Conservation (phyloP, 257 asterid genomes). For the Thymus quinquecostatus region DNA sequence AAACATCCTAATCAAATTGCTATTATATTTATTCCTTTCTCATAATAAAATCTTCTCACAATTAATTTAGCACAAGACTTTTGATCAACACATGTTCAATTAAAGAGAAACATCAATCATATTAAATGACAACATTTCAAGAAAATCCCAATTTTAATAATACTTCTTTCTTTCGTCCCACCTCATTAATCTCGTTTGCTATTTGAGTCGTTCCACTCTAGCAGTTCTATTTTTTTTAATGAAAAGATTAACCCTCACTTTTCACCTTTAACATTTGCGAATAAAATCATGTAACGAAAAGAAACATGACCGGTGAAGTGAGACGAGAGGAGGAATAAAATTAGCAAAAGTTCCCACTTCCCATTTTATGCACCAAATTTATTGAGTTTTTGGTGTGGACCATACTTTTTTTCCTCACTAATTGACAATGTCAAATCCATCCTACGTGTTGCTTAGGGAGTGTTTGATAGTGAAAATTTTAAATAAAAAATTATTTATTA, state of each 20-base stretch:
- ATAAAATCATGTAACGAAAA: too few relatives aligned
- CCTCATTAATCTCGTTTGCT: too few relatives aligned
- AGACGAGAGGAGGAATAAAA: neutral
- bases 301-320: too few relatives aligned
- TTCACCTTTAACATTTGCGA: too few relatives aligned
- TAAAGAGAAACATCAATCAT: conserved; percentile 29
- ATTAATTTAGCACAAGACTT: conserved; percentile 18
- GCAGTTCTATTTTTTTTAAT: too few relatives aligned
- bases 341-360: neutral
- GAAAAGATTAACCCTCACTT: too few relatives aligned
- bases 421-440: conserved; percentile 20
- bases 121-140: conserved; percentile 27
- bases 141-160: neutral
- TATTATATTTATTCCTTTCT: neutral
- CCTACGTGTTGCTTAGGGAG: conserved; percentile 34
- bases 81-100: conserved; percentile 35
- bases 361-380: conserved; percentile 27
- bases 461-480: neutral
- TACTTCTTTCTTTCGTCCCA: too few relatives aligned
- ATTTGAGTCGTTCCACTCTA: too few relatives aligned
- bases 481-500: neutral
- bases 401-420: neutral
- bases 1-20: neutral
- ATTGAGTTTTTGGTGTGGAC: conserved; percentile 28
- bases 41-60: neutral